These are phyloP conservation scores for Echium plantagineum DNA, from an alignment of 257 asterid genomes.

Conservation along the genomic window DNA sequence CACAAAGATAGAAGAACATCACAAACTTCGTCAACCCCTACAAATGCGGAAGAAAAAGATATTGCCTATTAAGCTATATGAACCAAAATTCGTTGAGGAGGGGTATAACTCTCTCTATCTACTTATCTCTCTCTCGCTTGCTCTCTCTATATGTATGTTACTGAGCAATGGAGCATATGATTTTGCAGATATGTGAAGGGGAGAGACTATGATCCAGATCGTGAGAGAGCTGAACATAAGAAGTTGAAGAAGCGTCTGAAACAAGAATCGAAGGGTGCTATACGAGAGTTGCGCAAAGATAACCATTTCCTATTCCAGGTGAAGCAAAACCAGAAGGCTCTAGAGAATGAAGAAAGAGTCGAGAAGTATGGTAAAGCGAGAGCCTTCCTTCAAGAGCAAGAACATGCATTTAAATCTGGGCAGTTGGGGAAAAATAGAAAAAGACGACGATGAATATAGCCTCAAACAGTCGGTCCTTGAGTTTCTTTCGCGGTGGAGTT, in stretches of 20 bases:
- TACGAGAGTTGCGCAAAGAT: constrained; percentile 73
- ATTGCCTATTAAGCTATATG: constrained; percentile 38
- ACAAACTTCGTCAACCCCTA: constrained; percentile 59
- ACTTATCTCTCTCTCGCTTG: background rate
- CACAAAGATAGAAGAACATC: constrained; percentile 40
- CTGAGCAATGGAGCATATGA: constrained; percentile 6
- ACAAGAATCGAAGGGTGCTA: constrained; percentile 68
- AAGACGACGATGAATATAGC: constrained; percentile 49
- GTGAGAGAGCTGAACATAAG: constrained; percentile 67
- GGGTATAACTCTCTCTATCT: constrained; percentile 13
- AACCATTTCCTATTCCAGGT: constrained; percentile 61
- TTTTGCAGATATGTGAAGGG: constrained; percentile 80
- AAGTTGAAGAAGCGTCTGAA: constrained; percentile 50
- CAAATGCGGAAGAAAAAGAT: constrained; percentile 58
- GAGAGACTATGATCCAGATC: constrained; percentile 95
- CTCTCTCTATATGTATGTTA: background rate
- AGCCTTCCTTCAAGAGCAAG: constrained; percentile 96
- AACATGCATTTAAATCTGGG: constrained; percentile 84
- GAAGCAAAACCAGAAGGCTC: constrained; percentile 47
- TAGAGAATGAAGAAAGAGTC: constrained; percentile 47
- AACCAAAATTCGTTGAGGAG: constrained; percentile 89
- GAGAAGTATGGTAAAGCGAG: constrained; percentile 52
- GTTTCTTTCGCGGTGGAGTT: no score
- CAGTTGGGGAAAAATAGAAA: constrained; percentile 72
- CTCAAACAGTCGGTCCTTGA: background rate